phyloP scores from a whole-genome alignment of 371 early-diverging fungal species.

The Mortierella sp. region DNA sequence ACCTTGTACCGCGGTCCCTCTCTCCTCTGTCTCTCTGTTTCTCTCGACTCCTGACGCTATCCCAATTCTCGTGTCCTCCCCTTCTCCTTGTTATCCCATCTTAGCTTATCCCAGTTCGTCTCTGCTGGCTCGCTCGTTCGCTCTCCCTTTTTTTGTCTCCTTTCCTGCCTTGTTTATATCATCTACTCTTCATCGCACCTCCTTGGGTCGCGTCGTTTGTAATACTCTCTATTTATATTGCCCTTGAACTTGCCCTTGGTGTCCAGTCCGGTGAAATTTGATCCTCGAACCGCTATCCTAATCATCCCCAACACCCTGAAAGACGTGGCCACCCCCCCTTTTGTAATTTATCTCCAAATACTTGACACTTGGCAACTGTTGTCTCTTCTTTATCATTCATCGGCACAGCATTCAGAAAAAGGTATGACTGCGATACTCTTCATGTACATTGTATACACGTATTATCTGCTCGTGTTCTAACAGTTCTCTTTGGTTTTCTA shows the following conservation, averaged over 20 bases:
- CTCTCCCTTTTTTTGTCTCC: conserved; percentile 10
- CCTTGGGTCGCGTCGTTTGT: neutral
- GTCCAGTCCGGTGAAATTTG: too few species aligned
- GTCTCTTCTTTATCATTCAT: neutral
- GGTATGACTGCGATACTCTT: neutral
- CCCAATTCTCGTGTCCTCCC: conserved; percentile 9
- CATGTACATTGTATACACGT: too few species aligned
- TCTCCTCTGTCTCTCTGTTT: neutral
- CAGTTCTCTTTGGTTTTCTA: too few species aligned
- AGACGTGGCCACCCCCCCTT: neutral
- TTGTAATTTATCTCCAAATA: neutral
- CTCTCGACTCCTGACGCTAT: neutral
- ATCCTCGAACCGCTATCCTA: neutral
- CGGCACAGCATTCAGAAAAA: neutral
- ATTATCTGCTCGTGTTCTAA: too few species aligned
- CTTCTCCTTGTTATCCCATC: conserved; percentile 25
- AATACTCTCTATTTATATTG: conserved; percentile 1
- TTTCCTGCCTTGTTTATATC: neutral
- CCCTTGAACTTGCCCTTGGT: neutral
- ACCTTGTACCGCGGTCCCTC: conserved; percentile 4
- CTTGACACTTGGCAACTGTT: neutral
- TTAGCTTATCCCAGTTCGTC: conserved; percentile 12
- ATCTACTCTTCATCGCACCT: neutral
- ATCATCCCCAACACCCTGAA: too few species aligned
- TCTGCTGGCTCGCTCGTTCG: neutral